phyloP scores from a whole-genome alignment of 1,284 basidiomycete genomes.

The Pterula multifida region DNA sequence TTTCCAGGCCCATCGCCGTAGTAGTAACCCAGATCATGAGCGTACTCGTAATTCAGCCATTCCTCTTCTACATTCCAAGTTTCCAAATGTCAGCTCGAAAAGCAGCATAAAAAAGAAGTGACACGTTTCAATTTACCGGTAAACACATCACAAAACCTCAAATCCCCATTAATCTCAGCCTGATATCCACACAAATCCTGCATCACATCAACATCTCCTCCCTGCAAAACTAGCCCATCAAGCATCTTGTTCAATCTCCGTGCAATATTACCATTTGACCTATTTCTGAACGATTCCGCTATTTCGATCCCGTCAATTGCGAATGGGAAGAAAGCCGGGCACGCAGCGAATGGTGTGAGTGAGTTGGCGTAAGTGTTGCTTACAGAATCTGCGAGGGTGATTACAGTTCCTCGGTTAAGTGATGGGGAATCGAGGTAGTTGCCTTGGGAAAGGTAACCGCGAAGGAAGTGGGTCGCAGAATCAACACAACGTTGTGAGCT shows the following conservation, averaged over 20 bases:
- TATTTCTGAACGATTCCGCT: constrained; percentile 19
- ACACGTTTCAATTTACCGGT: constrained; percentile 18
- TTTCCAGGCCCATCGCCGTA: constrained; percentile 33
- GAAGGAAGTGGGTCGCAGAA: constrained; percentile 25
- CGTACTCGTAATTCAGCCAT: not conserved
- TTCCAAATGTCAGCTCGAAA: too few relatives aligned
- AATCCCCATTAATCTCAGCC: constrained; percentile 24
- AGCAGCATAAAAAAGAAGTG: too few relatives aligned
- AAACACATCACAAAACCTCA: constrained; percentile 26
- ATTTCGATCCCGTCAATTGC: constrained; percentile 18
- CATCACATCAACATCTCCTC: constrained; percentile 27
- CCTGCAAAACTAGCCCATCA: constrained; percentile 21
- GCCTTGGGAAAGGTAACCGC: constrained; percentile 30
- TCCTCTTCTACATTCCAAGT: not conserved
- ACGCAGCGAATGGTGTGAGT: constrained; percentile 25
- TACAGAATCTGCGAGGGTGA: constrained; percentile 27
- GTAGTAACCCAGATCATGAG: constrained; percentile 16
- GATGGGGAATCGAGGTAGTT: constrained; percentile 20
- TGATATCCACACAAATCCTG: constrained; percentile 31
- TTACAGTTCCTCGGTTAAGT: constrained; percentile 21
- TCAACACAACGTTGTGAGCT: constrained; percentile 29
- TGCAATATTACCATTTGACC: constrained; percentile 21
- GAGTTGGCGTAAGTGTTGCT: constrained; percentile 30
- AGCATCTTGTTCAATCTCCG: constrained; percentile 23
- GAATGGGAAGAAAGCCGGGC: constrained; percentile 19